A percentile compares a stretch with the other conserved stretches of the same genome.
Evolutionary conservation across 2,329 filamentous ascomycete genomes (phyloP).

Genomic region (Scopulariopsis brevicaulis): DNA sequence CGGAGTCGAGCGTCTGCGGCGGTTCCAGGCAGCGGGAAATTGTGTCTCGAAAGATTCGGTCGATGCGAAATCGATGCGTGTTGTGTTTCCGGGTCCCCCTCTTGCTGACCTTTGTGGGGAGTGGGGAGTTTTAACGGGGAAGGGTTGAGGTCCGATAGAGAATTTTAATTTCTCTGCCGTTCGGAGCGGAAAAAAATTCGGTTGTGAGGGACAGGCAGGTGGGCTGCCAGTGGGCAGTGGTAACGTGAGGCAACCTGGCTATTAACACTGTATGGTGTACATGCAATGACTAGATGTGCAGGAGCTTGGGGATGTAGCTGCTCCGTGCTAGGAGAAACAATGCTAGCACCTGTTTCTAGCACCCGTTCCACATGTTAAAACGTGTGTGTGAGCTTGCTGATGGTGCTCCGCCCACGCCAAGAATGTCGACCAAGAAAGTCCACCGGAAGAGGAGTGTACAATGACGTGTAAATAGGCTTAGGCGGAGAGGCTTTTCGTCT

Average conservation of each 20-base stretch:
- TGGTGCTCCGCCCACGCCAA: background rate
- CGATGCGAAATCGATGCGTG: background rate
- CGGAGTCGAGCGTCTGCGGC: background rate
- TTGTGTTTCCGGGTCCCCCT: background rate
- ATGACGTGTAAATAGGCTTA: too few species aligned
- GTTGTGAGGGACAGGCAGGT: slow-evolving; percentile 2
- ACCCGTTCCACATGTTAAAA: too few species aligned
- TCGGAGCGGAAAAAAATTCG: slow-evolving; percentile 5
- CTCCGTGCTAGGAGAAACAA: background rate
- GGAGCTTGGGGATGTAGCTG: background rate
- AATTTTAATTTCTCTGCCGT: slow-evolving; percentile 3
- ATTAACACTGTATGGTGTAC: background rate
- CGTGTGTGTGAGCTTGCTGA: background rate
- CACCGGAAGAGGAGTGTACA: too few species aligned
- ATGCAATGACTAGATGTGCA: background rate
- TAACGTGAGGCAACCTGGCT: background rate
- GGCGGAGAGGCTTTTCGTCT: background rate
- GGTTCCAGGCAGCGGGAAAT: background rate
- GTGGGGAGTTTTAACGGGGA: background rate
- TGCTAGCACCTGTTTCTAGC: background rate
- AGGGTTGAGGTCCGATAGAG: slow-evolving; percentile 4
- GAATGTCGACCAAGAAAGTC: background rate
- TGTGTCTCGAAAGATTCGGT: background rate
- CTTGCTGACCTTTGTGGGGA: background rate
- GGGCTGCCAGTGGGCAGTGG: background rate